Evolutionary conservation across 73 alveolate genomes (phyloP), one percentile per base, ranked within the genome.

Genomic region (Diophrys sp.): DNA sequence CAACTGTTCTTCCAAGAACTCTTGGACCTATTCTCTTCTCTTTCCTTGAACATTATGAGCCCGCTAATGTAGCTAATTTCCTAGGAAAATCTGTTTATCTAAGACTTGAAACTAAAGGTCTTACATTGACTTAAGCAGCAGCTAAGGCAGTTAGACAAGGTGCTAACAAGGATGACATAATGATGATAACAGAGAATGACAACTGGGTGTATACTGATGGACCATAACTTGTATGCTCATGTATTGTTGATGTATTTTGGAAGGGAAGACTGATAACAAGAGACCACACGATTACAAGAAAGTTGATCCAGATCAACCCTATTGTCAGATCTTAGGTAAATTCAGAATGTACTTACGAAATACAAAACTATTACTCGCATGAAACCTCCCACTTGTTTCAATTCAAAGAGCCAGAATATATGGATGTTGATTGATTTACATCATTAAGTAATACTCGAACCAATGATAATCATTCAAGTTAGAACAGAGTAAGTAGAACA

Each of bases 161-260:
- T 79, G 67, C 77, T 31, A 83, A 93, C 33, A 54, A 91, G 67
- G 94, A 88, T 31, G 93, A 96, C 14, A 53, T 96, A 14, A 79
- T 80, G 89, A 95, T 98, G 25, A 75, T 69, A 54, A 93, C 92
- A 14, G 99, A 96, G 79, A 56, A 74, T 14, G 99, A 96, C 80
- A 98, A 95, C 25, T 90, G 98, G 98, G 62, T 55, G 78, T 96
- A 96, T 90, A 71, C 93, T 56, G 98, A 96, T 82, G 98, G 98
- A 44, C 87, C 81, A 31, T 77, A 93, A 80, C 87, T 87, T 69
- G 99, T 96, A 54, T 96, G 81, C 44, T 31, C 71, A 11, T 82
- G 95, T 34, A 94, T 92, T 80, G 98, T 90, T 73, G 86, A 87
- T 30, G 98, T 94, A 25, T 78, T 90, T n/a, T 96, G 90, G 85